A percentile compares a stretch with the other conserved stretches of the same genome.
phyloP scores from a whole-genome alignment of 768 basidiomycete genomes.

The Rhizopogon vulgaris region DNA sequence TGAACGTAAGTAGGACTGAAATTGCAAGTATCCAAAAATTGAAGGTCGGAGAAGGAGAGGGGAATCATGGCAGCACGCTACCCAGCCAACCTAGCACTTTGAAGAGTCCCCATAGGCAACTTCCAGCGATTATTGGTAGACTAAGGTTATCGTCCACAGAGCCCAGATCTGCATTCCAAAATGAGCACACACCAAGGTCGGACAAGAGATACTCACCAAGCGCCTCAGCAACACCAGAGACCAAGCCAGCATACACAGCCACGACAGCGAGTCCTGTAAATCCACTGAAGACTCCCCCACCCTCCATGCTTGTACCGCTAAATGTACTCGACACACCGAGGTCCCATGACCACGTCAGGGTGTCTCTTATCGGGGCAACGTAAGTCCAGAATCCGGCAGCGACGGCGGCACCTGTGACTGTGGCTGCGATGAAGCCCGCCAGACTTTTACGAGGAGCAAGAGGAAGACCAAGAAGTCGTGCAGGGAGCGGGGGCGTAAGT shows the following conservation, averaged over 20 bases:
- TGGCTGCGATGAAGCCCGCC: slow-evolving; percentile 78
- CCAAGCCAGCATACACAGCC: slow-evolving; percentile 62
- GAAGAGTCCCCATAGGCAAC: slow-evolving; percentile 53
- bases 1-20: background rate
- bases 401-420: slow-evolving; percentile 63
- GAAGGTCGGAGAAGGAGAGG: background rate
- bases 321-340: slow-evolving; percentile 36
- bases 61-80: slow-evolving; percentile 10
- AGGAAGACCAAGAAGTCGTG: slow-evolving; percentile 46
- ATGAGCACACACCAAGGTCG: slow-evolving; percentile 5
- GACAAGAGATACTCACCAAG: slow-evolving; percentile 51
- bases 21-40: background rate
- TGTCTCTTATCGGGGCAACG: slow-evolving; percentile 42
- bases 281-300: slow-evolving; percentile 15
- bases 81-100: slow-evolving; percentile 33
- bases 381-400: slow-evolving; percentile 68
- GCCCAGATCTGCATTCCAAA: slow-evolving; percentile 58
- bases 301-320: background rate
- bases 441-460: slow-evolving; percentile 79
- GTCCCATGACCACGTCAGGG: slow-evolving; percentile 53
- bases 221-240: slow-evolving; percentile 85
- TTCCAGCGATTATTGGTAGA: slow-evolving; percentile 82
- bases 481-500: slow-evolving; percentile 58
- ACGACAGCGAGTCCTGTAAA: slow-evolving; percentile 47
- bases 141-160: slow-evolving; percentile 86